phyloP scores from a whole-genome alignment of 306 rosid genomes.

The Rosa multiflora region DNA sequence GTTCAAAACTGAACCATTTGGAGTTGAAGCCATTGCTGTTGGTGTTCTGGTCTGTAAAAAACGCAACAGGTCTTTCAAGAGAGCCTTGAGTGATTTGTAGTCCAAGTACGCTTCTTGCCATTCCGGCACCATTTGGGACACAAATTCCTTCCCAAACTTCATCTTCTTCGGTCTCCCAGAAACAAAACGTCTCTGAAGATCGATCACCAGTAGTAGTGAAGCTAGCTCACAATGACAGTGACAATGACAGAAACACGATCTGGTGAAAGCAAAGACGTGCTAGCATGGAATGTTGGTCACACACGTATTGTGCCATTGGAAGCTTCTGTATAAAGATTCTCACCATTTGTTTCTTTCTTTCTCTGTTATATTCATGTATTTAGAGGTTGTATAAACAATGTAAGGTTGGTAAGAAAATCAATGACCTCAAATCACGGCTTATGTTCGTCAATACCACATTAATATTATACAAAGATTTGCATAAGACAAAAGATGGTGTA shows the following conservation, averaged over 20 bases:
- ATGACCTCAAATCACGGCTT: not conserved
- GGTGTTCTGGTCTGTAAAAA: slow-evolving; percentile 22
- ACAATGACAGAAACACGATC: not conserved
- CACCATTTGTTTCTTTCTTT: not conserved
- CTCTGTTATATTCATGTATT: slow-evolving; percentile 1
- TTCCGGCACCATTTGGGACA: slow-evolving; percentile 72
- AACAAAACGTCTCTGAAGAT: slow-evolving; percentile 3
- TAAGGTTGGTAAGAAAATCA: not conserved
- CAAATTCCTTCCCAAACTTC: slow-evolving; percentile 80
- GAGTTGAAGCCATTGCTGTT: slow-evolving; percentile 38
- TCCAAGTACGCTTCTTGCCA: slow-evolving; percentile 81
- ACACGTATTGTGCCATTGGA: not conserved
- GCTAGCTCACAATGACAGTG: not conserved
- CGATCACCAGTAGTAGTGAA: not conserved
- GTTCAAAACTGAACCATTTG: slow-evolving; percentile 40
- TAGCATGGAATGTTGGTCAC: not conserved
- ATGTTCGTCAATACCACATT: not conserved
- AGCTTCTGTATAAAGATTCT: slow-evolving; percentile 1
- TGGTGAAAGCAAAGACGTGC: not conserved
- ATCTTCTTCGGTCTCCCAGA: slow-evolving; percentile 17
- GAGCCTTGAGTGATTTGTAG: slow-evolving; percentile 48
- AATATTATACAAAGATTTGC: not conserved
- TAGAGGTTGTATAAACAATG: not conserved
- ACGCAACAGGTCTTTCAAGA: slow-evolving; percentile 37
- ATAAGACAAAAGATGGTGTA: not conserved